Conservation (phyloP, 2,329 filamentous ascomycete species). For the Emergomyces orientalis region DNA sequence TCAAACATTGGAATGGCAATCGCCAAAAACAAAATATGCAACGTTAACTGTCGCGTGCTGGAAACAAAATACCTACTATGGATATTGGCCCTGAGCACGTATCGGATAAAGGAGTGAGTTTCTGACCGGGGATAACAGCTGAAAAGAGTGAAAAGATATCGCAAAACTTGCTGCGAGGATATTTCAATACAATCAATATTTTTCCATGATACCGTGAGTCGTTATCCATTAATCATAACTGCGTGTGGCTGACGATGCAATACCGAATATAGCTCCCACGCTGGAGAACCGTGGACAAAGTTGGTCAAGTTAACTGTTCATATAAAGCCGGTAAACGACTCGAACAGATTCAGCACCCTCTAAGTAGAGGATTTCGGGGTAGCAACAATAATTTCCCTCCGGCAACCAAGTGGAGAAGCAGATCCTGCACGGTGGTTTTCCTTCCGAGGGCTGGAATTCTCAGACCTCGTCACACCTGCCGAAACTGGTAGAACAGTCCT, state of each 20-base stretch:
- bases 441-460: conserved; percentile 35
- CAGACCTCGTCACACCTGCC: conserved; percentile 25
- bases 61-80: not conserved
- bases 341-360: not conserved
- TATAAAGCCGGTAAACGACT: not conserved
- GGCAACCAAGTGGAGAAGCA: conserved; percentile 31
- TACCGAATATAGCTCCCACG: not conserved
- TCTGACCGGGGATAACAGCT: not conserved
- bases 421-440: conserved; percentile 31
- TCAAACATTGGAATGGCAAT: conserved; percentile 1
- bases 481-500: conserved; percentile 28
- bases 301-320: not conserved
- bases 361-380: conserved; percentile 29
- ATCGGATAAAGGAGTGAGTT: not conserved
- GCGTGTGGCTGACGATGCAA: not conserved
- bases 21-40: conserved; percentile 2
- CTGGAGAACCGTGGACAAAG: not conserved
- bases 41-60: not conserved
- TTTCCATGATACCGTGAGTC: conserved; percentile 1
- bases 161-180: not conserved
- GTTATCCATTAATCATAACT: conserved; percentile 7
- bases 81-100: not conserved
- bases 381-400: conserved; percentile 30
- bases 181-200: not conserved
- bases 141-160: not conserved